Conservation (phyloP, 2,329 filamentous ascomycete genomes). For the Geosmithia flava region DNA sequence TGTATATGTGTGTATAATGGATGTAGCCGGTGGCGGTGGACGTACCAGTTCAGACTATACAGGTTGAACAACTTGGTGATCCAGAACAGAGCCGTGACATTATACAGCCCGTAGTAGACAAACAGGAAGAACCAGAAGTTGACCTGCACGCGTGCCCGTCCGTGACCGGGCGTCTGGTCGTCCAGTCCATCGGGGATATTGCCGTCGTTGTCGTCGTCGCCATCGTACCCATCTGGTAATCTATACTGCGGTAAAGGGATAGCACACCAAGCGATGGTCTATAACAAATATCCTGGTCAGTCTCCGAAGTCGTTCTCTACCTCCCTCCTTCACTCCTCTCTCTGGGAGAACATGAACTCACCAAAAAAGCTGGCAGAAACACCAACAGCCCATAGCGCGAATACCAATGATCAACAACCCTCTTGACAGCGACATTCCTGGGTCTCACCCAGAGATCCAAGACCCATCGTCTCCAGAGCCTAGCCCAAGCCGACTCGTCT, state of each 20-base stretch:
- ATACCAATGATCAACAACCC: conserved; percentile 51
- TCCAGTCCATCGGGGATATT: conserved; percentile 4
- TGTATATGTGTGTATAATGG: neutral
- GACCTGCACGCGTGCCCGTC: conserved; percentile 48
- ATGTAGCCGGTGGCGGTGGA: neutral
- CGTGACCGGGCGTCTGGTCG: conserved; percentile 43
- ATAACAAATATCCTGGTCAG: neutral
- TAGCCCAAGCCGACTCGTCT: conserved; percentile 16
- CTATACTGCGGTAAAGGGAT: conserved; percentile 53
- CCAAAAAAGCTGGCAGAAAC: conserved; percentile 46
- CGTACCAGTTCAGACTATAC: conserved; percentile 54
- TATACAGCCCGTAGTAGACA: conserved; percentile 59
- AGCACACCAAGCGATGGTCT: conserved; percentile 54
- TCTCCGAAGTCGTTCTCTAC: too few relatives aligned
- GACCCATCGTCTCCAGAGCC: conserved; percentile 21
- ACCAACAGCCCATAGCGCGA: conserved; percentile 48
- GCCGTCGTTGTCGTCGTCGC: conserved; percentile 11
- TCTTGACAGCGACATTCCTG: conserved; percentile 42
- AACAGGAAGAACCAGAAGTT: conserved; percentile 64
- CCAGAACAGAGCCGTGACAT: conserved; percentile 54
- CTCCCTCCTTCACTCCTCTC: too few relatives aligned
- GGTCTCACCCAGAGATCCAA: conserved; percentile 50
- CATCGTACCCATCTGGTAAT: conserved; percentile 30
- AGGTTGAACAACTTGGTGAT: conserved; percentile 63
- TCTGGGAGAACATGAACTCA: too few relatives aligned